Evolutionary conservation across 2,329 filamentous ascomycete genomes (phyloP).

Genomic region (Colletotrichum camelliae): DNA sequence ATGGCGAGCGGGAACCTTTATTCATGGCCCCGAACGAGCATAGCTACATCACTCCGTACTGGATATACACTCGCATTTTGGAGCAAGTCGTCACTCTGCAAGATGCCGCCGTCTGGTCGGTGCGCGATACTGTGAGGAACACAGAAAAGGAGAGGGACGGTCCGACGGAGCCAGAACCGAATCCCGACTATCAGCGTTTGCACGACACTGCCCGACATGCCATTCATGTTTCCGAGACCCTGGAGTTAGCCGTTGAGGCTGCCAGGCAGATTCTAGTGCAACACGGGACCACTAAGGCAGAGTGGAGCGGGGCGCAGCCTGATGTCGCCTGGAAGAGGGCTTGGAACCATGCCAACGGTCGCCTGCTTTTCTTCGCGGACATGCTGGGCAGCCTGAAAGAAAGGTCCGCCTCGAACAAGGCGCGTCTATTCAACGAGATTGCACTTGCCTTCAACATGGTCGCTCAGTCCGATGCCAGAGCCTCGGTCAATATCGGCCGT

Average conservation of each 20-base stretch:
- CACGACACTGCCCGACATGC: conserved; percentile 49
- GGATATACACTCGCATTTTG: conserved; percentile 36
- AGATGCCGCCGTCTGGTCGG: conserved; percentile 43
- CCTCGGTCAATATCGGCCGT: conserved; percentile 43
- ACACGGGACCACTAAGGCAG: conserved; percentile 28
- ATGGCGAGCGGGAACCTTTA: not conserved
- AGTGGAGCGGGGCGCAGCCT: not conserved
- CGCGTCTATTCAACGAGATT: conserved; percentile 60
- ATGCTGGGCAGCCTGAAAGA: conserved; percentile 38
- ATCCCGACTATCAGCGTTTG: conserved; percentile 37
- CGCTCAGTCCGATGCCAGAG: conserved; percentile 43
- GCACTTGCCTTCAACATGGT: conserved; percentile 54
- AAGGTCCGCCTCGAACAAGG: conserved; percentile 43
- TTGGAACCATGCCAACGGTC: conserved; percentile 29
- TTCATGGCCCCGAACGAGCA: not conserved
- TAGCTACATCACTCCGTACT: conserved; percentile 36
- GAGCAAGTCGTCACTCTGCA: conserved; percentile 35
- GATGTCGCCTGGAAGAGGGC: not conserved
- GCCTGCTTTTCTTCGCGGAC: conserved; percentile 37
- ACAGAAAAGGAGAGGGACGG: conserved; percentile 32
- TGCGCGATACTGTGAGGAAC: conserved; percentile 37
- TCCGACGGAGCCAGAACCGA: conserved; percentile 21
- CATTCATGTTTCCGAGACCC: conserved; percentile 48
- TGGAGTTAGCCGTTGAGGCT: conserved; percentile 38
- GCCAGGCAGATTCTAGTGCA: conserved; percentile 35